Conservation (phyloP, 768 basidiomycete species). For the Lactarius sp. region DNA sequence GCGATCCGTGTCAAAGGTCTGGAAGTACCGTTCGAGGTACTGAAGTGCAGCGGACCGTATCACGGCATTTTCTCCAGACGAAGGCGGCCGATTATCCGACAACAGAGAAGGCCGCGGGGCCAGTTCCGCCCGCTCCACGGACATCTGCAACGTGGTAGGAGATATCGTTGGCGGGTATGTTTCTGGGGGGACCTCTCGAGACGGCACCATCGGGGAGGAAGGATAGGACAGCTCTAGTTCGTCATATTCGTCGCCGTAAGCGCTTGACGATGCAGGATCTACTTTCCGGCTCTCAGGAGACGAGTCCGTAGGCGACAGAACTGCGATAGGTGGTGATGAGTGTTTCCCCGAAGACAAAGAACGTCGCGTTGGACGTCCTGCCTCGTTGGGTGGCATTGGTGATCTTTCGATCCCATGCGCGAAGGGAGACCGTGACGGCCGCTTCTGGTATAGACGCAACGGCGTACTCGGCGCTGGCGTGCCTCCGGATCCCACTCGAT, state of each 20-base stretch:
- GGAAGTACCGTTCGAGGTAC: conserved; percentile 11
- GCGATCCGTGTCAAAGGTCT: conserved; percentile 18
- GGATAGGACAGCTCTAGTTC: conserved; percentile 17
- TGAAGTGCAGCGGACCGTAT: conserved; percentile 9
- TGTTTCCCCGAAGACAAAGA: background rate
- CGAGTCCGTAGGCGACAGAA: background rate
- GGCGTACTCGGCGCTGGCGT: background rate
- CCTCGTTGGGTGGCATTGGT: background rate
- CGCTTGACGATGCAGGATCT: background rate
- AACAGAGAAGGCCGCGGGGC: background rate
- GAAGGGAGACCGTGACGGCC: background rate
- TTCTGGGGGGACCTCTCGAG: background rate
- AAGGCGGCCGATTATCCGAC: background rate
- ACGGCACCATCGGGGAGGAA: background rate
- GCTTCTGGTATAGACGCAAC: conserved; percentile 13
- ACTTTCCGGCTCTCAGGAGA: background rate
- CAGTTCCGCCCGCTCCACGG: background rate
- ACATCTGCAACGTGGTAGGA: background rate
- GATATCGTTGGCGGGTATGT: background rate
- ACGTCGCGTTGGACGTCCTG: background rate
- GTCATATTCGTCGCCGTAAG: conserved; percentile 10
- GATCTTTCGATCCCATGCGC: background rate
- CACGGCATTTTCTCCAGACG: background rate
- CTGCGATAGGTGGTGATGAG: conserved; percentile 8
- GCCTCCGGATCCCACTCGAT: background rate